A percentile compares a stretch with the other conserved stretches of the same genome.
Conservation (phyloP, 176 grass and related monocot genomes). For the Panicum miliaceum region DNA sequence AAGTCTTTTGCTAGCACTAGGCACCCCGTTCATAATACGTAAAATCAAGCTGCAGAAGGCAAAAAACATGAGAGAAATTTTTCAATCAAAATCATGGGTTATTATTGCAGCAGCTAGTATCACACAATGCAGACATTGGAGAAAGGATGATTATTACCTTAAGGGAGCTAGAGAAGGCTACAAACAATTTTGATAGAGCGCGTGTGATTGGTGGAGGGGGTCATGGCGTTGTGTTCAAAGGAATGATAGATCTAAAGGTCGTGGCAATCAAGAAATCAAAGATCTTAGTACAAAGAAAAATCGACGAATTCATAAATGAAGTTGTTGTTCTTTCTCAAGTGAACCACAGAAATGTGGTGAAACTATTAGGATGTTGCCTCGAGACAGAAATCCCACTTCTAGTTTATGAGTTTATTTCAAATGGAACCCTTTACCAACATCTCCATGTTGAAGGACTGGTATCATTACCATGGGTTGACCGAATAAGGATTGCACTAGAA, state of each 20-base stretch:
- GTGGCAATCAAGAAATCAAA: slow-evolving; percentile 67
- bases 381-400: slow-evolving; percentile 57
- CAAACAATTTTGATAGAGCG: slow-evolving; percentile 50
- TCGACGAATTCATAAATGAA: slow-evolving; percentile 61
- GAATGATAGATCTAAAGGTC: slow-evolving; percentile 48
- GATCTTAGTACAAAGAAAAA: slow-evolving; percentile 56
- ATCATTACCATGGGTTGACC: slow-evolving; percentile 43
- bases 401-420: slow-evolving; percentile 73
- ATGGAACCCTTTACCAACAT: slow-evolving; percentile 48
- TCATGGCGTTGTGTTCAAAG: slow-evolving; percentile 58
- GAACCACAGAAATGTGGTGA: slow-evolving; percentile 65
- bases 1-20: slow-evolving; percentile 38
- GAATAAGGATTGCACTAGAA: slow-evolving; percentile 54
- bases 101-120: slow-evolving; percentile 52
- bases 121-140: slow-evolving; percentile 43
- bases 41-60: slow-evolving; percentile 37
- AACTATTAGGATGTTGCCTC: slow-evolving; percentile 61
- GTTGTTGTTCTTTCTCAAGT: slow-evolving; percentile 56
- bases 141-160: slow-evolving; percentile 58
- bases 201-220: slow-evolving; percentile 48
- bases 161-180: slow-evolving; percentile 56
- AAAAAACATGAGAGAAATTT: slow-evolving; percentile 44
- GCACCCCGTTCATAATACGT: slow-evolving; percentile 29
- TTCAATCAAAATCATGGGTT: slow-evolving; percentile 61
- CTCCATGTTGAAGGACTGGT: slow-evolving; percentile 30